Conservation (phyloP, 2,329 filamentous ascomycete genomes). For the Venturia oleaginea region DNA sequence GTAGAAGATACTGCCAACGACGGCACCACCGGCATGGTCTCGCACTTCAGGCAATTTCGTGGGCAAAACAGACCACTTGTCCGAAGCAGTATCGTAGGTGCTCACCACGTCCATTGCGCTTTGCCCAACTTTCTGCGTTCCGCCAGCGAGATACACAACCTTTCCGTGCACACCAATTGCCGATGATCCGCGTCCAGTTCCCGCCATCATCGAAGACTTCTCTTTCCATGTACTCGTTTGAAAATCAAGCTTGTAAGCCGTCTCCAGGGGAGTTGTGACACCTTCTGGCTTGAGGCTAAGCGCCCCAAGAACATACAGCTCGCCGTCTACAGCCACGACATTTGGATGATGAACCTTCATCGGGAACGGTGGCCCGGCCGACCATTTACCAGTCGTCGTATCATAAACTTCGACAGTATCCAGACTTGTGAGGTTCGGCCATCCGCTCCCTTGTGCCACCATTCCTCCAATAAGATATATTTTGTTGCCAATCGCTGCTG, state of each 20-base stretch:
- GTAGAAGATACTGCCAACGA: constrained; percentile 20
- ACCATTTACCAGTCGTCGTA: constrained; percentile 19
- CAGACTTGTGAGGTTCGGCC: neutral
- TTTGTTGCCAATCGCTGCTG: neutral
- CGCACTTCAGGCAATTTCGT: constrained; percentile 12
- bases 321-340: constrained; percentile 18
- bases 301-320: constrained; percentile 22
- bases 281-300: constrained; percentile 13
- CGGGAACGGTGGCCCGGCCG: constrained; percentile 16
- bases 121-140: too few relatives aligned
- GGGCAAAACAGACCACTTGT: too few relatives aligned
- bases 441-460: neutral
- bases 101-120: too few relatives aligned
- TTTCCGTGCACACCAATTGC: too few relatives aligned
- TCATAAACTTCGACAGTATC: neutral
- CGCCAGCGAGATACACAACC: too few relatives aligned
- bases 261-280: too few relatives aligned
- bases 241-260: too few relatives aligned
- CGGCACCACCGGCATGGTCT: constrained; percentile 22
- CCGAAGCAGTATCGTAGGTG: too few relatives aligned
- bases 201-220: too few relatives aligned
- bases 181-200: too few relatives aligned
- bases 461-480: constrained; percentile 10
- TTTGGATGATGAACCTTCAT: constrained; percentile 22
- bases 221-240: too few relatives aligned